Conservation (phyloP, 1,139 yeast genomes). For the Lodderomyces beijingensis region DNA sequence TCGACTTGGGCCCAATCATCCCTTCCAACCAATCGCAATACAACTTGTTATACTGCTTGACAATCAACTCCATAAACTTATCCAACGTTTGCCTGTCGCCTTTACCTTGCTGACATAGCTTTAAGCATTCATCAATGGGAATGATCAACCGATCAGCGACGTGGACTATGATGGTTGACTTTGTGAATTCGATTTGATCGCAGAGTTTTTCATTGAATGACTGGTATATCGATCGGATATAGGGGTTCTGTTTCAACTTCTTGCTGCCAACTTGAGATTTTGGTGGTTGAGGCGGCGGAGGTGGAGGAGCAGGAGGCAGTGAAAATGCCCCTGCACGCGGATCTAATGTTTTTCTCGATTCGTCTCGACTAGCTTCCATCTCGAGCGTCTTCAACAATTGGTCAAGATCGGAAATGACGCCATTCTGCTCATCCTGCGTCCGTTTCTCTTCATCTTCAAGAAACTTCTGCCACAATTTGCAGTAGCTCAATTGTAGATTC, state of each 20-base stretch:
- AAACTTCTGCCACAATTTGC: constrained; percentile 11
- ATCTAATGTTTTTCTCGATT: not conserved
- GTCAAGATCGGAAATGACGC: too few relatives aligned
- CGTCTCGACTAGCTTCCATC: not conserved
- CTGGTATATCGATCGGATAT: constrained; percentile 9
- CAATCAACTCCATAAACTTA: constrained; percentile 13
- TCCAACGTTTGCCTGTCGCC: constrained; percentile 8
- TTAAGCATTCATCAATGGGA: constrained; percentile 13
- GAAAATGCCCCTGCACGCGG: too few relatives aligned
- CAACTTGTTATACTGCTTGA: constrained; percentile 11
- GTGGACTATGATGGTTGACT: constrained; percentile 9
- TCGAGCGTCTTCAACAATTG: too few relatives aligned
- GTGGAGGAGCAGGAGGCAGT: too few relatives aligned
- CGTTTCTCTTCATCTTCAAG: constrained; percentile 5
- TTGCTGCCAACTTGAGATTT: too few relatives aligned
- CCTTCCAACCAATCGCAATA: constrained; percentile 14
- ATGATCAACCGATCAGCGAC: constrained; percentile 10
- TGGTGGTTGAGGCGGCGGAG: too few relatives aligned
- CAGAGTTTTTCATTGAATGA: constrained; percentile 10
- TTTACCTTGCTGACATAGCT: constrained; percentile 7
- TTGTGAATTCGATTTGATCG: constrained; percentile 11
- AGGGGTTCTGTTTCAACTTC: constrained; percentile 2
- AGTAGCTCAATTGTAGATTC: constrained; percentile 11
- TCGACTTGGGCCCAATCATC: constrained; percentile 10
- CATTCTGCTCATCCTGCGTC: too few relatives aligned